phyloP scores from a whole-genome alignment of 495 filamentous ascomycete genomes.

The Tetracladium setigerum region DNA sequence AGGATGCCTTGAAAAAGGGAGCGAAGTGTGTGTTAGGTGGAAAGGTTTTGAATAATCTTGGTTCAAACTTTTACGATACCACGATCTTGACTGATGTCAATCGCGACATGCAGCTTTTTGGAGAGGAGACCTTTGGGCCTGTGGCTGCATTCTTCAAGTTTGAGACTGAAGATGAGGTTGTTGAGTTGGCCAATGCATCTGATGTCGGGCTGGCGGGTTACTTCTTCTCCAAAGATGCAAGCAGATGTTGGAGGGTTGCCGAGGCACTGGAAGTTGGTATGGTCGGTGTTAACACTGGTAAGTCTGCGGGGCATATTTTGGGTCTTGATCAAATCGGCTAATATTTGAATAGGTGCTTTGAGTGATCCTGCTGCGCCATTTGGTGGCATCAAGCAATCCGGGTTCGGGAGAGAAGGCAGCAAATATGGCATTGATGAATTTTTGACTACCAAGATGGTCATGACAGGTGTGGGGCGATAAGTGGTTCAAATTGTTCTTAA shows the following conservation, averaged over 20 bases:
- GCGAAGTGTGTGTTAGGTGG: constrained; percentile 31
- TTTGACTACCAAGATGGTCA: constrained; percentile 75
- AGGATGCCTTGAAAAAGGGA: constrained; percentile 59
- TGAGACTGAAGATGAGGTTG: constrained; percentile 72
- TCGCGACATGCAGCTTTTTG: constrained; percentile 64
- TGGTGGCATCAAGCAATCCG: constrained; percentile 86
- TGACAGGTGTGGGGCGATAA: constrained; percentile 44
- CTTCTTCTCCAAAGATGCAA: constrained; percentile 66
- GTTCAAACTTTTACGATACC: constrained; percentile 64
- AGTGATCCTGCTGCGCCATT: constrained; percentile 71
- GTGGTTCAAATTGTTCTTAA: no score
- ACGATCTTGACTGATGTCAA: constrained; percentile 70
- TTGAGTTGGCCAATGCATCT: constrained; percentile 66
- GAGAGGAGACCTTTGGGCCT: constrained; percentile 81
- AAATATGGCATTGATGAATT: constrained; percentile 88
- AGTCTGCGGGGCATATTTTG: no score
- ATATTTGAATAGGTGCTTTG: neutral
- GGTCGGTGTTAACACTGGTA: constrained; percentile 75
- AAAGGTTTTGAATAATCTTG: constrained; percentile 24
- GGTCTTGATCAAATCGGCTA: no score
- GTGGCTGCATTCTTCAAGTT: constrained; percentile 74
- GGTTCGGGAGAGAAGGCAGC: constrained; percentile 85
- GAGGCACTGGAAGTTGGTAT: constrained; percentile 77
- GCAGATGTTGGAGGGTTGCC: constrained; percentile 63
- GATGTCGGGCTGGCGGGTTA: constrained; percentile 77